These are phyloP conservation scores for Hymenotorrendiella dingleyae DNA, from an alignment of 2,329 filamentous ascomycete species.

Conservation along the genomic window DNA sequence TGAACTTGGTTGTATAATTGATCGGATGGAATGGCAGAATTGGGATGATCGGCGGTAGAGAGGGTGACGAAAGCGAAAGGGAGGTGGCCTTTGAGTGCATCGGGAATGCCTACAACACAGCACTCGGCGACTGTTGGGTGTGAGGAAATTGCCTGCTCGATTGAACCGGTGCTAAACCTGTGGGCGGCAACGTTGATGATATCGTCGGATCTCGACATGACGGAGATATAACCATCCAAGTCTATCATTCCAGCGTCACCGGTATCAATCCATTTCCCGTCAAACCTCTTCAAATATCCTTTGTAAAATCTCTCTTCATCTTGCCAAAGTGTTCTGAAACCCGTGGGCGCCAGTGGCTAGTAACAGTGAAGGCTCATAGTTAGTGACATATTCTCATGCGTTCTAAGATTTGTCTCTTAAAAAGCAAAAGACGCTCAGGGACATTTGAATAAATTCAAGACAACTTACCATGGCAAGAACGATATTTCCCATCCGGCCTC, in stretches of 20 bases:
- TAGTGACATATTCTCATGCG: too few species aligned
- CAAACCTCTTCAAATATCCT: constrained; percentile 77
- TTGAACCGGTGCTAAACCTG: constrained; percentile 78
- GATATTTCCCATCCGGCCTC: constrained; percentile 82
- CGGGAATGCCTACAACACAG: constrained; percentile 80
- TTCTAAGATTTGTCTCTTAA: too few species aligned
- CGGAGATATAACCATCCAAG: constrained; percentile 58
- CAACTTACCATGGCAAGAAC: constrained; percentile 72
- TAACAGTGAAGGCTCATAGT: too few species aligned
- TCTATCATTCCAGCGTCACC: constrained; percentile 88
- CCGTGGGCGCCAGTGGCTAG: constrained; percentile 83
- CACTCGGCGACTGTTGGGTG: constrained; percentile 77
- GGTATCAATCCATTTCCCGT: constrained; percentile 81
- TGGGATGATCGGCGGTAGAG: constrained; percentile 44
- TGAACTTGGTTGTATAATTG: constrained; percentile 59
- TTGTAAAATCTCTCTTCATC: constrained; percentile 83
- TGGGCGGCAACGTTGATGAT: constrained; percentile 96
- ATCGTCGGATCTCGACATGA: constrained; percentile 67
- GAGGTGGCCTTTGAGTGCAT: constrained; percentile 80
- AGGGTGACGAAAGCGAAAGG: constrained; percentile 82
- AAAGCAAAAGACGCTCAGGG: too few species aligned
- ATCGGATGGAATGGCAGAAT: constrained; percentile 43
- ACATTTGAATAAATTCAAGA: too few species aligned
- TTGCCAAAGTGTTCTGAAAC: constrained; percentile 78
- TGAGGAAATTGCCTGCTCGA: constrained; percentile 84